Base-by-base conservation (phyloP, 2,329 filamentous ascomycete genomes). In the Ophiostoma montium region DNA sequence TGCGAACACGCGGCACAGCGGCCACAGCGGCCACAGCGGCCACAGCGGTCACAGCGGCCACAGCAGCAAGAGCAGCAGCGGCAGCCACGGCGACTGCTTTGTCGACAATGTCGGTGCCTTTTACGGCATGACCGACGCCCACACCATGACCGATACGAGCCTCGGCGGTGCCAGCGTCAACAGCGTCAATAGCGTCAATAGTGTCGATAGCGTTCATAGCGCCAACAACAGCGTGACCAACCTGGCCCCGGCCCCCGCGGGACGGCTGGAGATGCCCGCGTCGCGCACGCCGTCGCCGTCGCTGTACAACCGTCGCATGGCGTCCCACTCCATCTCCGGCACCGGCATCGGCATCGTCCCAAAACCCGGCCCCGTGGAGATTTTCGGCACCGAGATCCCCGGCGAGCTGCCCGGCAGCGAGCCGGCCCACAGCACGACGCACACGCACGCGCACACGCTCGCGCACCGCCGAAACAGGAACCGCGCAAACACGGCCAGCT, bases 1-100 rank as follows among this genome's bases (percentile, higher is more conserved):
- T 10, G 11, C 18, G 27, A 44, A 21, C 21, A 11, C 42, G 16
- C 42, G 42, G 3, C 27, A 33, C 42, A 44, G 42, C 30, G 42
- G 42, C 30, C 45, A 46, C 13, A 36, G 35, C 23, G 15, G 23
- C 21, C 58, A 45, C 53, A 54, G 48, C 52, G 50, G 52, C 50
- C 16, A 18, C 23, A 38, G 16, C 6, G 35, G n/a, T n/a, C n/a
- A n/a, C n/a, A n/a, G n/a, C n/a, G n/a, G n/a, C n/a, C n/a, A n/a
- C n/a, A n/a, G n/a, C n/a, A n/a, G n/a, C n/a, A n/a, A n/a, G n/a
- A 13, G 32, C 30, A 36, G 5, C 2, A 33, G 8, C 47, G 33
- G 36, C 32, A 38, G 16, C 30, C 33, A 35, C 32, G n/a, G 16
- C 32, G 13, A 23, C 32, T 5, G 10, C 16, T 15, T 43, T 7